Base-by-base conservation (phyloP, 306 rosid species). In the Corylus avellana region DNA sequence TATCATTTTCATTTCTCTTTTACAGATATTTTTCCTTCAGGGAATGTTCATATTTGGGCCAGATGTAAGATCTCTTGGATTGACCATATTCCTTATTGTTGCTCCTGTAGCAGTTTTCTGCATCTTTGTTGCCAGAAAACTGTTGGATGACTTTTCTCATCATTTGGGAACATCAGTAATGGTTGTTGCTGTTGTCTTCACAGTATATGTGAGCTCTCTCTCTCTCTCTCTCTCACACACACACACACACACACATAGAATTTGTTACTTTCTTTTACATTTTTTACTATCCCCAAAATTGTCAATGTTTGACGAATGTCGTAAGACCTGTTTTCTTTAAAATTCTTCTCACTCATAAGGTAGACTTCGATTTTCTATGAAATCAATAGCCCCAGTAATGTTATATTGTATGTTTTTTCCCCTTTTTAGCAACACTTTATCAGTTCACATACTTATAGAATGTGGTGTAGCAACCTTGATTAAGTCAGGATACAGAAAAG, bases 11-110 rank as follows among this genome's bases (percentile, higher is more conserved):
- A 11, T 63, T 42, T 35, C 74, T 79, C 70, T 79, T 68, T 75
- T 87, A 90, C 96, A 95, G 99, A 95, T 90, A 85, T 95, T 95
- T 83, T 89, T 93, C 39, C 92, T 93, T 80, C 94, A 89, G 79
- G 99, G 99, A 25, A 93, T 93, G 88, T 90, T 95, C 85, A 87
- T 95, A 81, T 95, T 95, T 58, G 99, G 99, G 79, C 99, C 99
- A n/a, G 99, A 95, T 90, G 97, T 90, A 83, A 86, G 99, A 86
- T 95, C 99, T 11, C 74, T 95, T 92, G 87, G 78, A 46, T 85
- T 95, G 87, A 95, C 99, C 29, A 81, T 95, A 77, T 88, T 91
- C 75, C 94, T 95, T 47, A 89, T 95, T 54, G 93, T 95, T 85
- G 98, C 92, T 67, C 99, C 99, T 44, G 87, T 91, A 6, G 64